Conservation (phyloP, 2,329 filamentous ascomycete species). For the Dothideomycetes sp. region DNA sequence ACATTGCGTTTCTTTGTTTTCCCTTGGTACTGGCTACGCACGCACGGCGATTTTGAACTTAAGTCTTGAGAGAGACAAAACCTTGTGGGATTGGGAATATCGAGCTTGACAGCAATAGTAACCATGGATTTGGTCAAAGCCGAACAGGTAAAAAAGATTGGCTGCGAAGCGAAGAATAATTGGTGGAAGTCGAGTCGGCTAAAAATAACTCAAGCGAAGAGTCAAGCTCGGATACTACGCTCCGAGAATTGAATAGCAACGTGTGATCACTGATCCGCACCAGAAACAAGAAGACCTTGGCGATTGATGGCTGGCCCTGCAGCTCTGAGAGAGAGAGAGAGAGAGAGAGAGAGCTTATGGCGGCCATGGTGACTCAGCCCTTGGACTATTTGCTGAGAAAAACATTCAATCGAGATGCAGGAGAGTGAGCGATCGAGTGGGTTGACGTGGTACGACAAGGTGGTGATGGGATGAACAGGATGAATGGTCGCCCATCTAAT, state of each 20-base stretch:
- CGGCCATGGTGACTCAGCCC: too few relatives aligned
- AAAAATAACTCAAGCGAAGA: conserved; percentile 11
- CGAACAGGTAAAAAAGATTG: conserved; percentile 3
- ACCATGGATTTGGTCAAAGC: not conserved
- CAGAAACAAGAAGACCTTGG: too few relatives aligned
- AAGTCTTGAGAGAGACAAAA: conserved; percentile 2
- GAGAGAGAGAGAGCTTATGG: not conserved
- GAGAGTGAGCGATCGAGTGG: not conserved
- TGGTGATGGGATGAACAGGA: too few relatives aligned
- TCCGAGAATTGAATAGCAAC: not conserved
- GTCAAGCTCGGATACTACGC: conserved; percentile 2
- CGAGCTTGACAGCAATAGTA: not conserved
- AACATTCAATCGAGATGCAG: not conserved
- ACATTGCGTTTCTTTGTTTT: too few relatives aligned
- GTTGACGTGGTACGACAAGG: conserved; percentile 5
- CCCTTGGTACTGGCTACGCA: too few relatives aligned
- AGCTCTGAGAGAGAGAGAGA: not conserved
- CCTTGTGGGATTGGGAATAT: too few relatives aligned
- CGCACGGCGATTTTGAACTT: too few relatives aligned
- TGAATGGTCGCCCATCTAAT: conserved; percentile 8
- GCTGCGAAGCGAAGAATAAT: conserved; percentile 5
- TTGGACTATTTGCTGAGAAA: too few relatives aligned
- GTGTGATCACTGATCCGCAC: conserved; percentile 9
- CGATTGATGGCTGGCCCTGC: too few relatives aligned
- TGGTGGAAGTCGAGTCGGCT: conserved; percentile 1